A percentile compares a stretch with the other conserved stretches of the same genome.
These are phyloP conservation scores for Garcia nutans DNA, from an alignment of 345 rosid species.

Conservation along the genomic window DNA sequence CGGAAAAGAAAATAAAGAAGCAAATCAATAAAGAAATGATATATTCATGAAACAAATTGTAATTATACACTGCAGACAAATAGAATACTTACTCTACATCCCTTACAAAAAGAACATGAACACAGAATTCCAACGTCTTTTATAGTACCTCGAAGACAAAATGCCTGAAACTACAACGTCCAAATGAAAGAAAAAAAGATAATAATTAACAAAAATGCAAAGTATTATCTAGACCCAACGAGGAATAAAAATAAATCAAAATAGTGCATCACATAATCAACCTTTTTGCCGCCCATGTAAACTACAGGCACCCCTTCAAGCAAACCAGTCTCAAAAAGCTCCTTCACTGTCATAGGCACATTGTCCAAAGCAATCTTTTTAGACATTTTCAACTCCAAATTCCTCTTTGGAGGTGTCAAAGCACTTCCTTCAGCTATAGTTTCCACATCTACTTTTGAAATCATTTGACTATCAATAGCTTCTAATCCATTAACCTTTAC, in stretches of 20 bases:
- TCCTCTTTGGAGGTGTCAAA: slow-evolving; percentile 41
- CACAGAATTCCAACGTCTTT: slow-evolving; percentile 91
- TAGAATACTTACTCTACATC: slow-evolving; percentile 59
- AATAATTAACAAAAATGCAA: not conserved
- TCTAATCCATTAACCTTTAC: slow-evolving; percentile 39
- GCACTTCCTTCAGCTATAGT: slow-evolving; percentile 55
- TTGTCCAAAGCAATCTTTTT: slow-evolving; percentile 45
- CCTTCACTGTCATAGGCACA: slow-evolving; percentile 81
- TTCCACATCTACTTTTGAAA: slow-evolving; percentile 42
- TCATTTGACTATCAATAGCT: slow-evolving; percentile 30
- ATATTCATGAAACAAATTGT: slow-evolving; percentile 22
- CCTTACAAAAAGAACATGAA: slow-evolving; percentile 77
- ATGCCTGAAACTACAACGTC: slow-evolving; percentile 55
- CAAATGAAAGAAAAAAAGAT: not conserved
- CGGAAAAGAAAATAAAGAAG: slow-evolving; percentile 2
- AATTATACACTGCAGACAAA: slow-evolving; percentile 12
- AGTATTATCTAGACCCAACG: not conserved
- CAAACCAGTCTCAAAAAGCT: slow-evolving; percentile 88
- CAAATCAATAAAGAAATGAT: slow-evolving; percentile 21
- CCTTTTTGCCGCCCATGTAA: slow-evolving; percentile 87
- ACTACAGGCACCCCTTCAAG: slow-evolving; percentile 83
- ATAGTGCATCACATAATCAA: slow-evolving; percentile 18
- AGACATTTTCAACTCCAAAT: slow-evolving; percentile 54
- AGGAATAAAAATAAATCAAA: not conserved
- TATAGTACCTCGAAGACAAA: slow-evolving; percentile 87